Base-by-base conservation (phyloP, 345 rosid species). In the Linum lewisii region DNA sequence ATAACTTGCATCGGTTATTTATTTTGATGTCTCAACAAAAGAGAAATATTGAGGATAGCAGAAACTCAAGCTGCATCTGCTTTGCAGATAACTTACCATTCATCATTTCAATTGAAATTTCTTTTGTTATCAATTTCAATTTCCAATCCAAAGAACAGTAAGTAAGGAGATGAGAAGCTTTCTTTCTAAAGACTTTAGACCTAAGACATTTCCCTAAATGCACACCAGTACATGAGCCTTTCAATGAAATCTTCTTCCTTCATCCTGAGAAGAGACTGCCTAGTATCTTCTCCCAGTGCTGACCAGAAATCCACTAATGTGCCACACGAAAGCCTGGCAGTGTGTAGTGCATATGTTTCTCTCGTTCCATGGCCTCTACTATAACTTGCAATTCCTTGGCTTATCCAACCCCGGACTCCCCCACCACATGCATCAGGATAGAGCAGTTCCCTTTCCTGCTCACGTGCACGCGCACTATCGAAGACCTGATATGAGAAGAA, bases 391-490 rank as follows among this genome's bases (percentile, higher is more conserved):
- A 82, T 77, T 58, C 87, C 94, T 73, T 87, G 99, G 82, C 94
- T 93, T 60, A 93, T 84, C 99, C 99, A 93, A 58, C 88, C 95
- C 67, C 95, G 83, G 51, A 90, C 97, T 70, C 91, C 97, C 24
- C 94, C 96, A 61, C 99, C 97, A 72, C 99, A 93, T 45, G 99
- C 99, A 82, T 89, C 94, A 8, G 99, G 99, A 80, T 89, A 89
- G 66, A 83, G 95, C 78, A 89, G 70, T 74, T 87, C 95, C 51
- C 97, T 86, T 59, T 93, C 94, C 71, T 84, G 75, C 72, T 89
- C 99, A 71, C 99, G 80, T 54, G 85, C 91, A 56, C 83, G 82
- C 24, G 95, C 95, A 80, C 94, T 85, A 72, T 93, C 94, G 66
- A 93, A 89, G 44, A 89, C 99, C 97, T 93, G 81, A 65, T 58